Conservation (phyloP, 257 asterid species). For the Galeopsis tetrahit region DNA sequence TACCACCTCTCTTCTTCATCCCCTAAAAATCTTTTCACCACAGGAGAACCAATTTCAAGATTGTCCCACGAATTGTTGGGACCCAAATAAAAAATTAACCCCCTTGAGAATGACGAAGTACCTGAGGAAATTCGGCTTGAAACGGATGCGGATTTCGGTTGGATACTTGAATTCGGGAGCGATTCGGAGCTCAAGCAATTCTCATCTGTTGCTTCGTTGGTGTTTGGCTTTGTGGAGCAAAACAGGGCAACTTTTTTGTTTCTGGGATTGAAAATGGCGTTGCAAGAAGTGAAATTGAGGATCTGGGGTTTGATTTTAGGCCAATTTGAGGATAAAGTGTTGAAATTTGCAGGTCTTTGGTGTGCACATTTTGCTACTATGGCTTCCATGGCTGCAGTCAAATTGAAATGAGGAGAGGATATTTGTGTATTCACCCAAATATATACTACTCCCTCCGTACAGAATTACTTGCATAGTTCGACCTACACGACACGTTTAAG, state of each 20-base stretch:
- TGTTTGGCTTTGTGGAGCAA: conserved; percentile 65
- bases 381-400: conserved; percentile 49
- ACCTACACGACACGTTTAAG: too few species aligned
- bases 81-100: conserved; percentile 75
- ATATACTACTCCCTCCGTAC: too few species aligned
- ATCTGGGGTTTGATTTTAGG: conserved; percentile 37
- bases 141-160: conserved; percentile 39
- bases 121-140: conserved; percentile 39
- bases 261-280: conserved; percentile 33
- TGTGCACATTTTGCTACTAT: conserved; percentile 26
- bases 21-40: conserved; percentile 78
- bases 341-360: conserved; percentile 31
- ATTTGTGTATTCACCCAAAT: too few species aligned
- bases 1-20: conserved; percentile 94
- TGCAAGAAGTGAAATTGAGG: conserved; percentile 36
- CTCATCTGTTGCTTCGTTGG: conserved; percentile 52
- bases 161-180: conserved; percentile 41
- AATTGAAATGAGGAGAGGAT: conserved; percentile 24
- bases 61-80: conserved; percentile 67
- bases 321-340: conserved; percentile 42
- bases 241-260: conserved; percentile 37
- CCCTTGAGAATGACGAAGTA: conserved; percentile 56
- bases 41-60: conserved; percentile 85
- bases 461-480: too few species aligned
- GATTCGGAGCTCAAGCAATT: conserved; percentile 25